phyloP scores from a whole-genome alignment of 345 rosid species.

The Carallia brachiata region DNA sequence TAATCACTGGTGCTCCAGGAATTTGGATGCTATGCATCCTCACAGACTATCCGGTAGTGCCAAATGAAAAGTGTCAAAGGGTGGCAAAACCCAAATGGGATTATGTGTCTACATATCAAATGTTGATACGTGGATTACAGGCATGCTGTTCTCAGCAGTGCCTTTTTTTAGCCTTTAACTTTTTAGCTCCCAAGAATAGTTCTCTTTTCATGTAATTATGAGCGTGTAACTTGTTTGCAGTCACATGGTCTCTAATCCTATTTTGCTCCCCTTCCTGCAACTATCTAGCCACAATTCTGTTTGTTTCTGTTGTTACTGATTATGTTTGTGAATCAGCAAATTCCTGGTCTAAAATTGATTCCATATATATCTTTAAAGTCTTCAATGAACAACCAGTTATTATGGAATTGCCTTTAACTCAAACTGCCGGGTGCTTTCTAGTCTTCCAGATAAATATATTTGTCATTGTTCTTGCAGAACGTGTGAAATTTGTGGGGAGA shows the following conservation, averaged over 20 bases:
- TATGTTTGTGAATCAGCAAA: too few species aligned
- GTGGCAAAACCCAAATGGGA: too few species aligned
- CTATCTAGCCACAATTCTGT: background rate
- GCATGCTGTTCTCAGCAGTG: background rate
- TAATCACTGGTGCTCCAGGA: too few species aligned
- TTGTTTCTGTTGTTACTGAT: background rate
- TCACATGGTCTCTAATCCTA: background rate
- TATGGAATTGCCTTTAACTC: conserved; percentile 3
- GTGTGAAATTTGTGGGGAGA: conserved; percentile 70
- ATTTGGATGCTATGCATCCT: too few species aligned
- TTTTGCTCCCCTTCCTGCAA: background rate
- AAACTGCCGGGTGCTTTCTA: background rate
- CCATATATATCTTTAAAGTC: background rate
- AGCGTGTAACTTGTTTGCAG: background rate
- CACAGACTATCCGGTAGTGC: too few species aligned
- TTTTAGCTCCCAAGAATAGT: background rate
- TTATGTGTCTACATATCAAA: background rate
- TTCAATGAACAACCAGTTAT: background rate
- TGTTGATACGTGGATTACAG: background rate
- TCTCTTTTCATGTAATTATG: background rate
- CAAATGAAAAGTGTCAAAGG: too few species aligned
- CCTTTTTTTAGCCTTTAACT: background rate
- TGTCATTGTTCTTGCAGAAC: conserved; percentile 34
- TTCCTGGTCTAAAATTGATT: too few species aligned
- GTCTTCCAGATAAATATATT: background rate